Base-by-base conservation (phyloP, 768 basidiomycete genomes). In the Mrakia frigida region DNA sequence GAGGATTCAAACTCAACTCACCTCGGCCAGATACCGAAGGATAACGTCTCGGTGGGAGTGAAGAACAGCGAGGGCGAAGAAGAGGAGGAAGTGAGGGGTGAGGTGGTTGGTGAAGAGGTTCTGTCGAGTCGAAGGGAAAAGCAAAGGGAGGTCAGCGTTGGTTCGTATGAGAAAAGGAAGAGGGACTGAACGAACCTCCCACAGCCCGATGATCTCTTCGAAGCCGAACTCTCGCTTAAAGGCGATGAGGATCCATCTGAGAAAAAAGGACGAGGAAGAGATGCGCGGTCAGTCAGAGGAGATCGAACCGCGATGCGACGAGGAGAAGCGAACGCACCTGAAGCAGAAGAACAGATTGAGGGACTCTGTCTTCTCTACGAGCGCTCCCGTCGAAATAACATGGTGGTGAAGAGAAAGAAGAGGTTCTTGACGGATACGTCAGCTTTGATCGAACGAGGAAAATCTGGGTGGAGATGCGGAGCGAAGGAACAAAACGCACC, bases 261-360 rank as follows among this genome's bases (percentile, higher is more conserved):
- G 50, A 39, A 56, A 28, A 7, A 6, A 33, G 70, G n/a, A n/a
- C n/a, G n/a, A n/a, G 9, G 25, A 14, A 39, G 6, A 5, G 23
- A 41, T 13, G 23, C 7, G 35, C 7, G 21, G 23, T 76, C 75
- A 76, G 46, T 31, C 28, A n/a, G n/a, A n/a, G n/a, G 37, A 16
- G n/a, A 60, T 75, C 33, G 56, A 23, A n/a, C 37, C 3, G 21
- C 33, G 6, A 75, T 39, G 33, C 31, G n/a, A 74, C 72, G 52
- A 74, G 39, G 39, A 41, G 39, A 41, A 41, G 11, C 33, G 25
- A 28, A 82, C 88, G 80, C 86, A 95, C 89, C 96, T 89, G 88
- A 98, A 99, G 83, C 94, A 98, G 86, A 98, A 98, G 86, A 98
- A 98, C 39, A 98, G 83, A 83, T 98, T 98, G 78, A 98, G 86